Evolutionary conservation across 768 basidiomycete genomes (phyloP).

Genomic region (Cubamyces sp.): DNA sequence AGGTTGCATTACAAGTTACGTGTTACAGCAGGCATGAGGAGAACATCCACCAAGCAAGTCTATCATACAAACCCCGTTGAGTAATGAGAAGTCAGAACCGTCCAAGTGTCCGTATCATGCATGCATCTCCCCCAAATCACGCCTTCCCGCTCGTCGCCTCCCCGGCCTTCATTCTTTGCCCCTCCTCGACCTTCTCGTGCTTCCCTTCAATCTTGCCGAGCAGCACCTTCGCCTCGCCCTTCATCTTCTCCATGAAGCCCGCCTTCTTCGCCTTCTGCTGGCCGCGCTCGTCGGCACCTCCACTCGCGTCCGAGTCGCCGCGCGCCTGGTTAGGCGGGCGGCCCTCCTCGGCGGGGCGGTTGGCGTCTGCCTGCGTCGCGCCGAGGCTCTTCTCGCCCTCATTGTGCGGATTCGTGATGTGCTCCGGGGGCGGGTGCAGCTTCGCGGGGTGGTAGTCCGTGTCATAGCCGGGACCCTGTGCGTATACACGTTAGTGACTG

Average conservation of each 20-base stretch:
- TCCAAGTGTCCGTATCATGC: too few species aligned
- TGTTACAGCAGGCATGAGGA: too few species aligned
- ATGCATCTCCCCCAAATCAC: too few species aligned
- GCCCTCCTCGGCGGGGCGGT: slow-evolving; percentile 18
- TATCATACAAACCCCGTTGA: too few species aligned
- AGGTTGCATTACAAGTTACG: too few species aligned
- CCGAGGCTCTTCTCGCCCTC: slow-evolving; percentile 18
- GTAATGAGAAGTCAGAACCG: too few species aligned
- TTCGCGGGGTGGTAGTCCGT: slow-evolving; percentile 34
- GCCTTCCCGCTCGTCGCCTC: slow-evolving; percentile 9
- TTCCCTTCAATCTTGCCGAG: slow-evolving; percentile 36
- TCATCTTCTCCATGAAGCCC: slow-evolving; percentile 38
- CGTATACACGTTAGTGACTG: not conserved
- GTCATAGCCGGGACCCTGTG: slow-evolving; percentile 32
- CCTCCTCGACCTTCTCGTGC: slow-evolving; percentile 35
- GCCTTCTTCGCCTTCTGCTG: slow-evolving; percentile 32
- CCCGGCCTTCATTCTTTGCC: slow-evolving; percentile 31
- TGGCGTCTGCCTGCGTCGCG: slow-evolving; percentile 24
- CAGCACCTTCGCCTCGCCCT: slow-evolving; percentile 37
- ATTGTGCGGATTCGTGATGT: not conserved
- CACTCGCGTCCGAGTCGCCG: not conserved
- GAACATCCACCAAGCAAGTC: too few species aligned
- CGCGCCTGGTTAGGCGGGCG: slow-evolving; percentile 5
- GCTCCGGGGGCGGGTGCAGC: slow-evolving; percentile 26
- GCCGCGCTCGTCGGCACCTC: not conserved